phyloP scores from a whole-genome alignment of 441 rosid genomes.

The Hura crepitans region DNA sequence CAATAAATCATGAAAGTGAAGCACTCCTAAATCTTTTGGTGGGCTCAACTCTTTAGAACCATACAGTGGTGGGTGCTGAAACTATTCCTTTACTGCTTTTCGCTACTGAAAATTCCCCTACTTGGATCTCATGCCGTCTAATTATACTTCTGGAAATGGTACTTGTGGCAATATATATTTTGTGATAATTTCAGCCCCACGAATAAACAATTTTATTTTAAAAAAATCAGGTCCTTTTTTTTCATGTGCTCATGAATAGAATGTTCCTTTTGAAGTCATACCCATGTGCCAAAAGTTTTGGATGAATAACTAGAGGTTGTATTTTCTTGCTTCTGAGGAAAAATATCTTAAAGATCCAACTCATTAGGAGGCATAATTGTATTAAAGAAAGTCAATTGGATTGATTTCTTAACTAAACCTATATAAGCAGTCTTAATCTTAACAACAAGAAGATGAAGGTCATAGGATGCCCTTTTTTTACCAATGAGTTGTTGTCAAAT shows the following conservation, averaged over 20 bases:
- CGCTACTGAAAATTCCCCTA: slow-evolving; percentile 19
- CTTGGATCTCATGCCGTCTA: background rate
- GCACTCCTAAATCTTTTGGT: slow-evolving; percentile 31
- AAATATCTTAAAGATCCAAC: background rate
- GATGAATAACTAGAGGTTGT: background rate
- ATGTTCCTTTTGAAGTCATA: background rate
- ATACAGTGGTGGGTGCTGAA: slow-evolving; percentile 27
- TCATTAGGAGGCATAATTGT: background rate
- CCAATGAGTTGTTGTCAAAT: slow-evolving; percentile 38
- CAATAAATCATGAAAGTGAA: slow-evolving; percentile 34
- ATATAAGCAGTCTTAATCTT: slow-evolving; percentile 12
- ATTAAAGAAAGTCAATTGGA: background rate
- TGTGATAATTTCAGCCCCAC: slow-evolving; percentile 21
- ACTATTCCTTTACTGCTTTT: slow-evolving; percentile 15
- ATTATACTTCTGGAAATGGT: slow-evolving; percentile 10
- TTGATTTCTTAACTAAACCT: background rate
- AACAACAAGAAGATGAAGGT: slow-evolving; percentile 13
- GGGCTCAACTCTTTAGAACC: slow-evolving; percentile 25
- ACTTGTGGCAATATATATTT: slow-evolving; percentile 18
- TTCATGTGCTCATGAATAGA: too few species aligned
- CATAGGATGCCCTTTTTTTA: slow-evolving; percentile 27
- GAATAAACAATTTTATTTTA: background rate
- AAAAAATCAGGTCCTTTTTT: background rate
- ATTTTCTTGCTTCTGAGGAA: too few species aligned
- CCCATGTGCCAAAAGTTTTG: background rate